Percentiles rank a stretch among this genome's conserved stretches.
Evolutionary conservation across 2,329 filamentous ascomycete genomes (phyloP).

Genomic region (Colletotrichum truncatum): DNA sequence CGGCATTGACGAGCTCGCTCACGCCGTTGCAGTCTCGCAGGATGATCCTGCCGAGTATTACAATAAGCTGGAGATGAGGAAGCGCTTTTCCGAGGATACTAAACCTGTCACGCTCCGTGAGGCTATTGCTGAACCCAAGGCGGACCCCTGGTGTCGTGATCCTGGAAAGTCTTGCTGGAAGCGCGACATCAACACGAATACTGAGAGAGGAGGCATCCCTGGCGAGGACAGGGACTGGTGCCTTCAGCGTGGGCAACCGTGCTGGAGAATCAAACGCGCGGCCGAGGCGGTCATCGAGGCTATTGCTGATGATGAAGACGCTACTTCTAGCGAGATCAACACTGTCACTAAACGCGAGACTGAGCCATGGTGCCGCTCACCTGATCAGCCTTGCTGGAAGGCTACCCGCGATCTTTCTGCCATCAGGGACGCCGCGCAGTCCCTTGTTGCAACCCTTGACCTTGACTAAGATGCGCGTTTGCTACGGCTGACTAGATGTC

Average conservation of each 20-base stretch:
- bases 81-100: conserved; percentile 34
- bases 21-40: conserved; percentile 42
- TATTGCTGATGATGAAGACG: conserved; percentile 36
- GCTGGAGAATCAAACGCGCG: conserved; percentile 9
- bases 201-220: too few species aligned
- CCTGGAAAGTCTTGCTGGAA: conserved; percentile 28
- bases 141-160: conserved; percentile 38
- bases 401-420: conserved; percentile 38
- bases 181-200: conserved; percentile 34
- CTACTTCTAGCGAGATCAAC: conserved; percentile 42
- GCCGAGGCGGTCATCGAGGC: conserved; percentile 32
- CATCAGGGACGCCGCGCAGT: conserved; percentile 38
- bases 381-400: conserved; percentile 39
- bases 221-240: conserved; percentile 36
- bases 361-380: conserved; percentile 33
- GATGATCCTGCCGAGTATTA: conserved; percentile 43
- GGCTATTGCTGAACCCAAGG: conserved; percentile 34
- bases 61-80: conserved; percentile 39
- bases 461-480: conserved; percentile 33
- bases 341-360: conserved; percentile 35
- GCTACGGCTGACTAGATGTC: too few species aligned
- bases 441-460: conserved; percentile 36
- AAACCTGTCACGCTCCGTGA: neutral
- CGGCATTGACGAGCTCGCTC: conserved; percentile 49
- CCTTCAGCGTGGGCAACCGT: conserved; percentile 29